Conservation (phyloP, 2,329 filamentous ascomycete genomes). For the Corinectria fuckeliana region DNA sequence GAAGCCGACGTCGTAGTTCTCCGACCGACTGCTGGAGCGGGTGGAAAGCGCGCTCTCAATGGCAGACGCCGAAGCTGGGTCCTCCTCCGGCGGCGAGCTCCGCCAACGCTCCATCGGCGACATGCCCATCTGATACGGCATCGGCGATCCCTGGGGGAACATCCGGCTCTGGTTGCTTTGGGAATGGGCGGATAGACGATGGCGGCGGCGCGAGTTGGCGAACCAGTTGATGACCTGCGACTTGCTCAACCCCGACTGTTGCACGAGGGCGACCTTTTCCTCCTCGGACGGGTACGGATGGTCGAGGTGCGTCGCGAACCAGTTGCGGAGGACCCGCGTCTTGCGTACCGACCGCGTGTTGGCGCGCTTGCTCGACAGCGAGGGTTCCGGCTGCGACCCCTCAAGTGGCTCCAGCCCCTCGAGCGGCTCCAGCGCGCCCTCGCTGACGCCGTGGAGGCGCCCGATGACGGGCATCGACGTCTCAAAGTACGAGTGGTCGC, state of each 20-base stretch:
- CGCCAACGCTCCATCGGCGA: constrained; percentile 54
- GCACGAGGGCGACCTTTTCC: constrained; percentile 49
- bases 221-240: constrained; percentile 58
- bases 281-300: constrained; percentile 56
- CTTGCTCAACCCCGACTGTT: constrained; percentile 52
- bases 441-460: constrained; percentile 55
- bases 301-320: constrained; percentile 53
- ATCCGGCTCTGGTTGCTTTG: constrained; percentile 36
- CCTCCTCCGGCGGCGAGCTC: constrained; percentile 52
- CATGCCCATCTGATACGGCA: constrained; percentile 48
- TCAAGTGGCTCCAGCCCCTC: constrained; percentile 13
- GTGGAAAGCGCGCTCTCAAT: constrained; percentile 45
- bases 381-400: neutral
- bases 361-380: constrained; percentile 38
- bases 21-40: constrained; percentile 20
- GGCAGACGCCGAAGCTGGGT: constrained; percentile 47
- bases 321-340: constrained; percentile 52
- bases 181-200: constrained; percentile 45
- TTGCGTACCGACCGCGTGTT: constrained; percentile 53
- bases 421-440: constrained; percentile 34
- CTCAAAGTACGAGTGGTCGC: constrained; percentile 53
- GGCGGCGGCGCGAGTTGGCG: constrained; percentile 56
- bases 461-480: constrained; percentile 54
- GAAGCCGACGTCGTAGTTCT: constrained; percentile 23
- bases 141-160: constrained; percentile 50